Base-by-base conservation (phyloP, 2,329 filamentous ascomycete genomes). In the Huntiella abstrusa region DNA sequence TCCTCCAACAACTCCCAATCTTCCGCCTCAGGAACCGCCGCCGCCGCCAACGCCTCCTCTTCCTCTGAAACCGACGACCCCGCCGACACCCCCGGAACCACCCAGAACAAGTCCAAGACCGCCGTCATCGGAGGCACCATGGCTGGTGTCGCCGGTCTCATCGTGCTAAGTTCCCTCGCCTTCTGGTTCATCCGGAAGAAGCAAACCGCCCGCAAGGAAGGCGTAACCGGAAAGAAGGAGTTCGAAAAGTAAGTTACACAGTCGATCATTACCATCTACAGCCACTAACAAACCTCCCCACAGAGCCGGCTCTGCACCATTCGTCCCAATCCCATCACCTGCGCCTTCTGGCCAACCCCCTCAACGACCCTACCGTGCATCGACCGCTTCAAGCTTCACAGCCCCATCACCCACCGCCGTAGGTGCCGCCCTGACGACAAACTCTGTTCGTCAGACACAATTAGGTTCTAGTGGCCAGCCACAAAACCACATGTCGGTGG, bases 101-200 rank as follows among this genome's bases (percentile, higher is more conserved):
- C 60, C 36, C 59, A 39, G 13, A 38, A 43, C 33, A 49, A 46
- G 11, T 28, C 40, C n/a, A 65, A 63, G 0, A 69, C 67, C 1
- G 67, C 67, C 35, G 71, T 75, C 33, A 63, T 75, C 3, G 72
- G 72, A 19, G 71, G 69, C 10, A 64, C 64, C 12, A 62, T 76
- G 36, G 65, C 68, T n/a, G 69, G 68, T 12, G 59, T 71, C 0
- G 69, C 66, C 4, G 62, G 62, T 3, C 50, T 73, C 1, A 57
- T 64, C 6, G 60, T 63, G 5, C 51, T 73, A 5, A 50, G 63
- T 4, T 62, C 62, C 0, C 51, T 71, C 0, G 57, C 55, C 15
- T 54, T 69, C 43, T 70, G 63, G 53, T 57, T 68, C 43, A 57
- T 64, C 55, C 57, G 59, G 45, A 67, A 67, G 54, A 49, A 55